phyloP scores from a whole-genome alignment of 2,329 filamentous ascomycete genomes.

The Hirsutella minnesotensis region DNA sequence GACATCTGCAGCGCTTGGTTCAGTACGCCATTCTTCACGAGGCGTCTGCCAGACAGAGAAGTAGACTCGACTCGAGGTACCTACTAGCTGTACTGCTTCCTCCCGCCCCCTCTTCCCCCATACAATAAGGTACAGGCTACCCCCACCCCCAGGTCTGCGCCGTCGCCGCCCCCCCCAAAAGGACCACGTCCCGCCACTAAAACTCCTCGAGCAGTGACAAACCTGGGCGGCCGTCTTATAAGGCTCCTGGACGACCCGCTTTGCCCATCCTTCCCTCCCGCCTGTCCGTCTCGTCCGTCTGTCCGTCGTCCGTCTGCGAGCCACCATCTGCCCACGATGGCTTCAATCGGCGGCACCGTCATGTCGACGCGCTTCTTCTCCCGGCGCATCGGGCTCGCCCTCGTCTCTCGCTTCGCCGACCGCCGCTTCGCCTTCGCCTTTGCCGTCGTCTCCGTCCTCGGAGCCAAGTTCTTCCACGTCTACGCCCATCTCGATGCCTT shows the following conservation, averaged over 20 bases:
- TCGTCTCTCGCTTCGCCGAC: constrained; percentile 9
- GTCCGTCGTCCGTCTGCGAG: not conserved
- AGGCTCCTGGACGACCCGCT: not conserved
- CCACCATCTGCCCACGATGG: not conserved
- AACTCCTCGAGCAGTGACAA: too few relatives aligned
- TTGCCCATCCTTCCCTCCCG: not conserved
- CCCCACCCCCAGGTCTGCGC: too few relatives aligned
- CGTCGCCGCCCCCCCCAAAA: too few relatives aligned
- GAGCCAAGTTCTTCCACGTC: constrained; percentile 16
- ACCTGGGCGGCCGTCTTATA: too few relatives aligned
- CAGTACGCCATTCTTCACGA: too few relatives aligned
- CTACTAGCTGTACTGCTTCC: too few relatives aligned
- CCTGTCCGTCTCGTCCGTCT: not conserved
- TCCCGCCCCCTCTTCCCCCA: too few relatives aligned
- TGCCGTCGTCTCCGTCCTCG: constrained; percentile 12
- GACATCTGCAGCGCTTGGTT: too few relatives aligned
- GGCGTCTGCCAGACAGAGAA: too few relatives aligned
- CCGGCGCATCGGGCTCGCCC: constrained; percentile 1
- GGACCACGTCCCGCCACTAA: too few relatives aligned
- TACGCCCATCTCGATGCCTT: constrained; percentile 15
- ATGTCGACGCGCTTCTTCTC: not conserved
- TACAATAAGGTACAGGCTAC: too few relatives aligned
- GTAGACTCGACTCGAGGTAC: too few relatives aligned
- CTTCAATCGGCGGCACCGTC: not conserved
- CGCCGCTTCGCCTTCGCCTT: constrained; percentile 16